Conservation (phyloP, 2,329 filamentous ascomycete species). For the Epichloe gansuensis region DNA sequence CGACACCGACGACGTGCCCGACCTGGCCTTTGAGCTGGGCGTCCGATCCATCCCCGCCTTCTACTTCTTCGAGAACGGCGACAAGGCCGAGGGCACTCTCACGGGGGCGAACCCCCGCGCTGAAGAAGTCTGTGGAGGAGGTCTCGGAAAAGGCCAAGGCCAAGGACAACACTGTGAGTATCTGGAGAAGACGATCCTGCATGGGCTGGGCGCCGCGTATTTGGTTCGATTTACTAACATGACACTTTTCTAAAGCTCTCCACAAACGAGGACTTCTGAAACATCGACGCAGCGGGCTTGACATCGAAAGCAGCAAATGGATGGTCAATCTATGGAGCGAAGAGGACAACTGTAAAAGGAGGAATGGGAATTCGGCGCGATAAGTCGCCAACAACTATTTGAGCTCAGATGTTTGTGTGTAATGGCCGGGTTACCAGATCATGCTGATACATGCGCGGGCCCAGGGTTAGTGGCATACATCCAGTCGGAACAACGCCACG, state of each 20-base stretch:
- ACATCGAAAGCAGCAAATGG: not conserved
- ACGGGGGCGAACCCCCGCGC: slow-evolving; percentile 26
- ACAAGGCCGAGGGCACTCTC: slow-evolving; percentile 29
- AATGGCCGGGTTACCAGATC: no score
- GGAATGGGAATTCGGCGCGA: no score
- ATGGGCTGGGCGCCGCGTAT: not conserved
- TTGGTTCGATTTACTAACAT: not conserved
- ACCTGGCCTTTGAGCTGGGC: slow-evolving; percentile 36
- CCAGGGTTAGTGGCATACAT: no score
- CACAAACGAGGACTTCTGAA: slow-evolving; percentile 14
- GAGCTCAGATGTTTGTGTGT: no score
- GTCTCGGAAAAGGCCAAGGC: slow-evolving; percentile 16
- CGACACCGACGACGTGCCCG: slow-evolving; percentile 42
- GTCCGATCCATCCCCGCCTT: slow-evolving; percentile 48
- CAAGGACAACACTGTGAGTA: slow-evolving; percentile 8
- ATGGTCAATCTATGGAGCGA: no score
- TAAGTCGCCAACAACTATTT: no score
- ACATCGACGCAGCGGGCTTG: not conserved
- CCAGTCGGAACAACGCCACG: no score
- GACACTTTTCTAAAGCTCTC: slow-evolving; percentile 7
- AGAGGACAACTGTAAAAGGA: no score
- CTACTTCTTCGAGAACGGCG: slow-evolving; percentile 45
- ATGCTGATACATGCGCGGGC: no score
- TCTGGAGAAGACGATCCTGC: not conserved
- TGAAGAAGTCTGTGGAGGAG: slow-evolving; percentile 17